These are phyloP conservation scores for Phytophthora melonis DNA, from an alignment of 352 stramenopile species.

Conservation along the genomic window DNA sequence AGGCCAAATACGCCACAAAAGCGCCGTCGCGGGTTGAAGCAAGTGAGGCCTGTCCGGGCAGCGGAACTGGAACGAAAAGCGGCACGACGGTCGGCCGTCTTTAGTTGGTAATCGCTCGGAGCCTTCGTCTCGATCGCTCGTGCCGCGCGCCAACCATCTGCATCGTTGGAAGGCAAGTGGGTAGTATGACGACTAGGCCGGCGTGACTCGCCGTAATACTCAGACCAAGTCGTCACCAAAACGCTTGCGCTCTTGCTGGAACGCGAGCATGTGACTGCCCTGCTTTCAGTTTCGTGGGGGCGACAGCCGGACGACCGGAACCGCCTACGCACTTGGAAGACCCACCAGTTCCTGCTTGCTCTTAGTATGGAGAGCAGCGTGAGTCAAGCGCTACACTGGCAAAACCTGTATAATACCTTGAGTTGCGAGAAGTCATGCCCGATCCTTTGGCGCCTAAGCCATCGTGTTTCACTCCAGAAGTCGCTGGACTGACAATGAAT, in stretches of 20 bases:
- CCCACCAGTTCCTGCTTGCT: background rate
- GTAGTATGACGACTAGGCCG: constrained; percentile 9
- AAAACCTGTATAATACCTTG: background rate
- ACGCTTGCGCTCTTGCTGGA: constrained; percentile 13
- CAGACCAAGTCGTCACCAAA: constrained; percentile 19
- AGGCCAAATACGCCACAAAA: constrained; percentile 7
- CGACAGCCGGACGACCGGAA: constrained; percentile 25
- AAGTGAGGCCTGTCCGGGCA: constrained; percentile 13
- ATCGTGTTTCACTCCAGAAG: background rate
- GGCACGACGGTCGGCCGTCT: constrained; percentile 5
- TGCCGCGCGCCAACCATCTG: constrained; percentile 15
- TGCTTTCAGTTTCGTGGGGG: constrained; percentile 32
- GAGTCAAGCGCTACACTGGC: constrained; percentile 21
- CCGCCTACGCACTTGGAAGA: background rate
- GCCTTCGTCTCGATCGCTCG: background rate
- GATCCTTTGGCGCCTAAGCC: background rate
- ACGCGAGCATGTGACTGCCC: constrained; percentile 19
- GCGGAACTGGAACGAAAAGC: constrained; percentile 37
- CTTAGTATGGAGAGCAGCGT: constrained; percentile 25
- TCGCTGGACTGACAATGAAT: constrained; percentile 5
- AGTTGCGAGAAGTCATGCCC: background rate
- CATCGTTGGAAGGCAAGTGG: constrained; percentile 24
- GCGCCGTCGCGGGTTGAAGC: background rate
- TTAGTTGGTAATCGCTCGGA: background rate
- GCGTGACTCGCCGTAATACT: constrained; percentile 24